Evolutionary conservation across 306 rosid genomes (phyloP).

Genomic region (Glycine latifolia): DNA sequence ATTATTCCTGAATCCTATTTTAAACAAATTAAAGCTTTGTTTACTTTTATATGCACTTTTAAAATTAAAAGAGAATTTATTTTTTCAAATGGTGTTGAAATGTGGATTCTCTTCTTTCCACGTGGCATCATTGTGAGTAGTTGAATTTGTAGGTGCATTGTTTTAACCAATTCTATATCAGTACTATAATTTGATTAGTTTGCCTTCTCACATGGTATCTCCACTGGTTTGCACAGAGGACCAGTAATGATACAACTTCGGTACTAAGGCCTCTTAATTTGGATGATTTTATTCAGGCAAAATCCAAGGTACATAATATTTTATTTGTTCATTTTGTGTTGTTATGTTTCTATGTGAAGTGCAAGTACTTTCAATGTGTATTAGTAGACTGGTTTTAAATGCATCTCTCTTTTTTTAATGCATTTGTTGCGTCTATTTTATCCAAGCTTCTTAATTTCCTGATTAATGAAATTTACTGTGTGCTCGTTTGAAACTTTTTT

Average conservation of each 20-base stretch:
- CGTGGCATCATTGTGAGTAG: neutral
- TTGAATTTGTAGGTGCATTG: neutral
- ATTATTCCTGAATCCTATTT: neutral
- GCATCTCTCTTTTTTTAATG: too few relatives aligned
- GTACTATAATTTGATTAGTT: neutral
- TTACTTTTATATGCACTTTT: neutral
- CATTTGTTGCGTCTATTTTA: neutral
- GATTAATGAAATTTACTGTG: too few relatives aligned
- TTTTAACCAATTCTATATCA: neutral
- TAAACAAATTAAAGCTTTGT: neutral
- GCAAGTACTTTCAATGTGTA: neutral
- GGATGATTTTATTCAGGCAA: constrained; percentile 87
- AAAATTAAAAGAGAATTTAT: neutral
- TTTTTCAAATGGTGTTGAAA: neutral
- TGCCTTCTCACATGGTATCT: constrained; percentile 28
- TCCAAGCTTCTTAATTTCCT: neutral
- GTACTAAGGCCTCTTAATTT: constrained; percentile 65
- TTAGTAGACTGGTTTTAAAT: too few relatives aligned
- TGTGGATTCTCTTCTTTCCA: neutral
- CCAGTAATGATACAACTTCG: constrained; percentile 40
- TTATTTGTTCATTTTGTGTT: constrained; percentile 8
- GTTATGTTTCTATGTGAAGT: constrained; percentile 18
- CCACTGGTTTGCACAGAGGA: constrained; percentile 56
- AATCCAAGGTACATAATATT: constrained; percentile 70
- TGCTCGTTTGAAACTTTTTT: too few relatives aligned